Base-by-base conservation (phyloP, 1,284 basidiomycete species). In the Pyrrhoderma lamaoense region DNA sequence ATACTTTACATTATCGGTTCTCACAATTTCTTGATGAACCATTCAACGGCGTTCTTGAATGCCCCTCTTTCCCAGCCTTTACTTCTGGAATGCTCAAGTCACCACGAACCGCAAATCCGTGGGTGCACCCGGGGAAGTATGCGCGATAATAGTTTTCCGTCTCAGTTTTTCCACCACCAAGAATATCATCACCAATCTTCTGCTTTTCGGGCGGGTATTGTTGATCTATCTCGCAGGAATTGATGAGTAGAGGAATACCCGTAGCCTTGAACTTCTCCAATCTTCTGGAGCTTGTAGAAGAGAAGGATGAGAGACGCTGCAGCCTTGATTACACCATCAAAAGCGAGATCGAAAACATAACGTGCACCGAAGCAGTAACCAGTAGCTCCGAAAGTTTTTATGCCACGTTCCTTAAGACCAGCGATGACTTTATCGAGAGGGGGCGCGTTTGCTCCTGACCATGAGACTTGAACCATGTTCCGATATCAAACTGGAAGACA, bases 331-430 rank as follows among this genome's bases (percentile, higher is more conserved):
- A 73, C 69, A 8, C 85, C 80, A 8, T 86, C 80, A 56, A 85
- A 79, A 0, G 82, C 80, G 45, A 87, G 73, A 57, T 88, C 77
- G 61, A 86, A 85, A 34, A 72, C 69, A 52, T 80, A 80, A 46
- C 82, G 77, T 16, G 64, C 85, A 36, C 86, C 85, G 54, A 79
- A 82, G 70, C 86, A 89, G 67, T 79, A 88, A 0, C 83, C 84
- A 1, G 75, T 78, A 0, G 79, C 81, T 11, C 70, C 82, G 54
- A 85, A 75, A 18, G 64, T 60, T 3, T 70, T 77, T 27, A 87
- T 69, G 1, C 85, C 85, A 50, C 74, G 62, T 13, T 65, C 73
- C 59, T 79, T 80, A 45, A 88, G 72, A 0, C 69, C 76, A 1
- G 63, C 64, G 39, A 85, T 70, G 52, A 85, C 75, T 23, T 73